Conservation (phyloP, 805 yeast genomes). For the Nakazawaea wickerhamii region DNA sequence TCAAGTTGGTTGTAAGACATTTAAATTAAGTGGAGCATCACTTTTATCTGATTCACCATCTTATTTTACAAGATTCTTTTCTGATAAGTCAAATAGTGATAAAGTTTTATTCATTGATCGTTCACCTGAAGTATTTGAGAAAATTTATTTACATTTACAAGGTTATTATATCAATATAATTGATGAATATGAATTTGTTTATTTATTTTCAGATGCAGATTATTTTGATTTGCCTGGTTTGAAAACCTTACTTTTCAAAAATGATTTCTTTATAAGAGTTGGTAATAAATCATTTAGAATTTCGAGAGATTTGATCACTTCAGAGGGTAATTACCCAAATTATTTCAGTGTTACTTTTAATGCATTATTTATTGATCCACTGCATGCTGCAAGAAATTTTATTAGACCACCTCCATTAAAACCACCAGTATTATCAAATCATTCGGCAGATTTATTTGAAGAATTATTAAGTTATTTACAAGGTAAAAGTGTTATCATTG, state of each 20-base stretch:
- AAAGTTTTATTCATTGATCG: conserved; percentile 64
- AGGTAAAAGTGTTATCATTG: conserved; percentile 46
- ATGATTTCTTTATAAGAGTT: conserved; percentile 51
- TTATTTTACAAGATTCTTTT: conserved; percentile 73
- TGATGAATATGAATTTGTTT: conserved; percentile 55
- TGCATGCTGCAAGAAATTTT: conserved; percentile 36
- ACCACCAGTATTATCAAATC: conserved; percentile 45
- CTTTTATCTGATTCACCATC: conserved; percentile 84
- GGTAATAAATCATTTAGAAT: conserved; percentile 59
- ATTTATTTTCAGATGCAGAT: conserved; percentile 61
- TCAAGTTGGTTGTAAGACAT: conserved; percentile 61
- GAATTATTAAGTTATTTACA: conserved; percentile 50
- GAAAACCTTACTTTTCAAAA: conserved; percentile 39
- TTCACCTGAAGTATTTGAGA: conserved; percentile 61
- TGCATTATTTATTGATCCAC: conserved; percentile 44
- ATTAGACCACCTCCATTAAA: conserved; percentile 77
- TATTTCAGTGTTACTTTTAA: conserved; percentile 63
- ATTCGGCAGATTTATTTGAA: conserved; percentile 50
- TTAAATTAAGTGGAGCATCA: conserved; percentile 76
- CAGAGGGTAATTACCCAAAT: conserved; percentile 72
- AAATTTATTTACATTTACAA: conserved; percentile 67
- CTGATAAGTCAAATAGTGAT: conserved; percentile 28
- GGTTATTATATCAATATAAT: conserved; percentile 68
- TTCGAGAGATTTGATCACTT: conserved; percentile 45
- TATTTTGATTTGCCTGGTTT: conserved; percentile 65